Conservation (phyloP, 352 stramenopile genomes). For the Pythium dissotocum region DNA sequence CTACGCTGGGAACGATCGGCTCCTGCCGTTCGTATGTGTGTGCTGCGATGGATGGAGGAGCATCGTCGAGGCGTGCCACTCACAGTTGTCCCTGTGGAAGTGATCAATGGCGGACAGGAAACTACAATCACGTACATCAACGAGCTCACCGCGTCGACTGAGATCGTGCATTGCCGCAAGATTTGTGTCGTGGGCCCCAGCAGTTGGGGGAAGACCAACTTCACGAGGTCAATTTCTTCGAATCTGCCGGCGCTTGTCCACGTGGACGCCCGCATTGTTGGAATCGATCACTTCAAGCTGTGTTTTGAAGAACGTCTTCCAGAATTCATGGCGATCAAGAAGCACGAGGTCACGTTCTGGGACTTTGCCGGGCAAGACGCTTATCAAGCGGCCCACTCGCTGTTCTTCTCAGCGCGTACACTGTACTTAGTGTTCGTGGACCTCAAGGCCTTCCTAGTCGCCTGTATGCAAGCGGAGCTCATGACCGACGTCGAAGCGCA, state of each 20-base stretch:
- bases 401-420: slow-evolving; percentile 21
- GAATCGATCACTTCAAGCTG: slow-evolving; percentile 31
- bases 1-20: neutral
- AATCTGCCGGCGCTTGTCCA: slow-evolving; percentile 2
- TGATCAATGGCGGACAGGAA: neutral
- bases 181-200: slow-evolving; percentile 34
- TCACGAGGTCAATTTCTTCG: slow-evolving; percentile 31
- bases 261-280: slow-evolving; percentile 29
- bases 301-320: slow-evolving; percentile 2
- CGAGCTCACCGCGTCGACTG: neutral
- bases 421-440: slow-evolving; percentile 20
- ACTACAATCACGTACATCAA: neutral
- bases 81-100: neutral
- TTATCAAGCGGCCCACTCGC: slow-evolving; percentile 18
- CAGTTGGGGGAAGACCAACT: slow-evolving; percentile 31
- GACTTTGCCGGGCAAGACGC: slow-evolving; percentile 18
- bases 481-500: neutral
- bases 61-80: neutral
- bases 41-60: slow-evolving; percentile 1
- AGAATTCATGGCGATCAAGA: neutral
- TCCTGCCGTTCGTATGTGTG: slow-evolving; percentile 2
- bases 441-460: slow-evolving; percentile 1
- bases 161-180: slow-evolving; percentile 16
- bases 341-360: slow-evolving; percentile 24
- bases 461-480: slow-evolving; percentile 1